Conservation (phyloP, 192 early-diverging fungal species). For the Radiomyces spectabilis region DNA sequence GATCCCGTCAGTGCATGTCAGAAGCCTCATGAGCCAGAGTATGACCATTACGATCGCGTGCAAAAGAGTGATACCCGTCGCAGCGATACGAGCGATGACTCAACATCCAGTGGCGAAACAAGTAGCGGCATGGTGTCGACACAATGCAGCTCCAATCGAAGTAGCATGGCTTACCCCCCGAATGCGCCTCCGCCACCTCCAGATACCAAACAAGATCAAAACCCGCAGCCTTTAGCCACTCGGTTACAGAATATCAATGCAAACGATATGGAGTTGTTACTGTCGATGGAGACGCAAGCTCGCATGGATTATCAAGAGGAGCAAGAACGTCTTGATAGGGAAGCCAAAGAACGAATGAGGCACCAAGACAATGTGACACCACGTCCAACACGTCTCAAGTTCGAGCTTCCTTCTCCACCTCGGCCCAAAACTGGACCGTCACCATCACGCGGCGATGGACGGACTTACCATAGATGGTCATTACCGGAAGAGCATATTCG, state of each 20-base stretch:
- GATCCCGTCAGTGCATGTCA: no score
- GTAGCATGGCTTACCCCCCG: no score
- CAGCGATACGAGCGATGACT: no score
- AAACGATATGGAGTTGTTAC: conserved; percentile 12
- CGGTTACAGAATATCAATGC: not conserved
- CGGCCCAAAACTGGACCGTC: not conserved
- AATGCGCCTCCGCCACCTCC: not conserved
- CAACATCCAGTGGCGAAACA: no score
- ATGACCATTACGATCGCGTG: no score
- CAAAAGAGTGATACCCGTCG: no score
- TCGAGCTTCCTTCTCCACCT: conserved; percentile 8
- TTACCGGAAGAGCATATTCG: not conserved
- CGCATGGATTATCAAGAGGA: conserved; percentile 13
- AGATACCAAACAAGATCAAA: conserved; percentile 3
- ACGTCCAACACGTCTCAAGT: not conserved
- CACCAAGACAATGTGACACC: not conserved
- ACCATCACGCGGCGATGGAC: no score
- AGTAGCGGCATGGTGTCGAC: no score
- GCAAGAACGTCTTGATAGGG: not conserved
- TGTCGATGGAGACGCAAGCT: conserved; percentile 20
- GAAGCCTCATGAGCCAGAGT: no score
- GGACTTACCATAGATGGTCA: not conserved
- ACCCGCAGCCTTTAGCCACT: no score
- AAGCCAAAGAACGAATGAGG: not conserved
- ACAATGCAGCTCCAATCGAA: no score